These are phyloP conservation scores for Sanghuangporus baumii DNA, from an alignment of 1,284 basidiomycete species.

Conservation along the genomic window DNA sequence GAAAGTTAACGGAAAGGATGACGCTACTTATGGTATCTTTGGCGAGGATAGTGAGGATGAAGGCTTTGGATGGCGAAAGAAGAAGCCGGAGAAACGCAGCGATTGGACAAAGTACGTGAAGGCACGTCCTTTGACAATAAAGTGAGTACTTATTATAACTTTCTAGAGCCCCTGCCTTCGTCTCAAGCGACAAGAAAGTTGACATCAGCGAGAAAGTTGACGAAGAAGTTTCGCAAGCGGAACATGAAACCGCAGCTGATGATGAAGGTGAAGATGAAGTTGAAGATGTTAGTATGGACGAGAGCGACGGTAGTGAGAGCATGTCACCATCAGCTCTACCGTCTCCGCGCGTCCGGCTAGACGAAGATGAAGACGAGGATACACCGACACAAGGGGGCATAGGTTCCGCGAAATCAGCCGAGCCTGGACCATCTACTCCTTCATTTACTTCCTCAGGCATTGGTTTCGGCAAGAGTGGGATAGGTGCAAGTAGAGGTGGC, in stretches of 20 bases:
- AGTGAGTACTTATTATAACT: constrained; percentile 13
- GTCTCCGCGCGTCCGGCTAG: constrained; percentile 34
- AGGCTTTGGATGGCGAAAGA: constrained; percentile 27
- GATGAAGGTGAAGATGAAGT: constrained; percentile 25
- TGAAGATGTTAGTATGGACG: constrained; percentile 32
- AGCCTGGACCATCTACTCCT: constrained; percentile 20
- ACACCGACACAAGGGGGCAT: constrained; percentile 45
- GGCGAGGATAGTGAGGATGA: constrained; percentile 69
- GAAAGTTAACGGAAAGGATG: constrained; percentile 60
- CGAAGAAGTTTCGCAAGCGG: constrained; percentile 25
- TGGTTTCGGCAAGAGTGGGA: constrained; percentile 17
- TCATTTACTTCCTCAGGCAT: constrained; percentile 13
- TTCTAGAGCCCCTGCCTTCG: constrained; percentile 63
- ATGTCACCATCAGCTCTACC: constrained; percentile 48
- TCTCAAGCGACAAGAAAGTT: constrained; percentile 51
- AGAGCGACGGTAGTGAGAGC: constrained; percentile 23
- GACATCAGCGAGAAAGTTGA: constrained; percentile 38
- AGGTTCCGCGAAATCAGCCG: constrained; percentile 31
- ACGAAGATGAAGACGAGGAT: constrained; percentile 37
- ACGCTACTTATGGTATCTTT: constrained; percentile 82
- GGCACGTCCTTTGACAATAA: background rate
- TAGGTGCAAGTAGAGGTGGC: constrained; percentile 27
- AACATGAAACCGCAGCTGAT: constrained; percentile 23
- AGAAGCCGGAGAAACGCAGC: constrained; percentile 32
- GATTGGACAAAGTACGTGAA: constrained; percentile 60